Conservation (phyloP, 2,329 filamentous ascomycete species). For the Trichoderma arundinaceum region DNA sequence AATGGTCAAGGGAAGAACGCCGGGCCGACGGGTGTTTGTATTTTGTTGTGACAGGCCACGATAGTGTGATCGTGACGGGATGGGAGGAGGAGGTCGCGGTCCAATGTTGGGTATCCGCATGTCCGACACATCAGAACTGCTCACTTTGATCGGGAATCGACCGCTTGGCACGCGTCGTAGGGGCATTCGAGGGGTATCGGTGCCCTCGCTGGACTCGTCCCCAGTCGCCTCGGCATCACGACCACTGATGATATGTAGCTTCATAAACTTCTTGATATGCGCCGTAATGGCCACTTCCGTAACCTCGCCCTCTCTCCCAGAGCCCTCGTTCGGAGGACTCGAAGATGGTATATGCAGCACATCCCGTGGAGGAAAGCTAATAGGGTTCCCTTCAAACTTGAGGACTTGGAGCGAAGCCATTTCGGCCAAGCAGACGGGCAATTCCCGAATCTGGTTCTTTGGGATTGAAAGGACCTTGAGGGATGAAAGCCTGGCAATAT, state of each 20-base stretch:
- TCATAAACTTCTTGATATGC: slow-evolving; percentile 66
- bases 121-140: slow-evolving; percentile 71
- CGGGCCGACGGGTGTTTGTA: slow-evolving; percentile 68
- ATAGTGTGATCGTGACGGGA: slow-evolving; percentile 78
- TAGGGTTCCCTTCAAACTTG: slow-evolving; percentile 86
- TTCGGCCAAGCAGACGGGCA: slow-evolving; percentile 84
- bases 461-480: slow-evolving; percentile 88
- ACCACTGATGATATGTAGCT: slow-evolving; percentile 57
- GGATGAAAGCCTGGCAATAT: slow-evolving; percentile 80
- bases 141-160: slow-evolving; percentile 73
- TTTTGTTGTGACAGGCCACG: slow-evolving; percentile 75
- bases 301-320: slow-evolving; percentile 64
- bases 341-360: slow-evolving; percentile 64
- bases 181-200: slow-evolving; percentile 77
- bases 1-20: slow-evolving; percentile 72
- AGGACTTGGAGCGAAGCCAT: slow-evolving; percentile 89
- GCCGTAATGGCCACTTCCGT: slow-evolving; percentile 65
- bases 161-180: slow-evolving; percentile 67
- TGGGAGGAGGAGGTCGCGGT: slow-evolving; percentile 73
- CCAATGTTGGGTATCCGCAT: slow-evolving; percentile 69
- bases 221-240: slow-evolving; percentile 62
- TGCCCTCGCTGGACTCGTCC: slow-evolving; percentile 72
- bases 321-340: slow-evolving; percentile 61
- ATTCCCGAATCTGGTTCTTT: slow-evolving; percentile 82
- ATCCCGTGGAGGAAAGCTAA: slow-evolving; percentile 77